These are phyloP conservation scores for Cicer pinnatifidum DNA, from an alignment of 306 rosid genomes.

Conservation along the genomic window DNA sequence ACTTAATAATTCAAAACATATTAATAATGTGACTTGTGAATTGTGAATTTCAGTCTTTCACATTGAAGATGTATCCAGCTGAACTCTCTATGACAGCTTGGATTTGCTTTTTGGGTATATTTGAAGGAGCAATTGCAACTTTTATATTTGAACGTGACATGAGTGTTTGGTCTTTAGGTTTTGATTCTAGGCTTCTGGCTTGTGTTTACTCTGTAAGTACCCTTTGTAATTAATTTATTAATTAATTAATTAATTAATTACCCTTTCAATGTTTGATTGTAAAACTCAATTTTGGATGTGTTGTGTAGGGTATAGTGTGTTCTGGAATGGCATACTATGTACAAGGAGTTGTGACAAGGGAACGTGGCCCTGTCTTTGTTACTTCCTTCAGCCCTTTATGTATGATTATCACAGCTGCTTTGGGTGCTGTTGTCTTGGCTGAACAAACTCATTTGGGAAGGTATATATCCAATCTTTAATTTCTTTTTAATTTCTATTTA, in stretches of 20 bases:
- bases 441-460: constrained; percentile 86
- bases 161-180: constrained; percentile 82
- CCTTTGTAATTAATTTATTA: neutral
- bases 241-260: neutral
- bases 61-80: constrained; percentile 87
- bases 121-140: constrained; percentile 70
- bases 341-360: constrained; percentile 84
- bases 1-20: too few relatives aligned
- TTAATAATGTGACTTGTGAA: constrained; percentile 16
- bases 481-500: neutral
- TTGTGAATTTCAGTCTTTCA: constrained; percentile 60
- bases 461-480: constrained; percentile 41
- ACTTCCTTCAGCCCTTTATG: constrained; percentile 90
- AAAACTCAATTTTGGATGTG: neutral
- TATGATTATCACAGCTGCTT: constrained; percentile 87
- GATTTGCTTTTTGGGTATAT: constrained; percentile 75
- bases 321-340: constrained; percentile 92
- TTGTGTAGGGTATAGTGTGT: constrained; percentile 76
- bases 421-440: constrained; percentile 79
- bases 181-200: constrained; percentile 91
- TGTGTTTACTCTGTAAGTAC: constrained; percentile 87
- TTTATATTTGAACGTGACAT: constrained; percentile 76
- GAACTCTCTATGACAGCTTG: constrained; percentile 82
- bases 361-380: constrained; percentile 91
- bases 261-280: neutral